phyloP scores from a whole-genome alignment of 345 rosid species.

The Dimocarpus longan region DNA sequence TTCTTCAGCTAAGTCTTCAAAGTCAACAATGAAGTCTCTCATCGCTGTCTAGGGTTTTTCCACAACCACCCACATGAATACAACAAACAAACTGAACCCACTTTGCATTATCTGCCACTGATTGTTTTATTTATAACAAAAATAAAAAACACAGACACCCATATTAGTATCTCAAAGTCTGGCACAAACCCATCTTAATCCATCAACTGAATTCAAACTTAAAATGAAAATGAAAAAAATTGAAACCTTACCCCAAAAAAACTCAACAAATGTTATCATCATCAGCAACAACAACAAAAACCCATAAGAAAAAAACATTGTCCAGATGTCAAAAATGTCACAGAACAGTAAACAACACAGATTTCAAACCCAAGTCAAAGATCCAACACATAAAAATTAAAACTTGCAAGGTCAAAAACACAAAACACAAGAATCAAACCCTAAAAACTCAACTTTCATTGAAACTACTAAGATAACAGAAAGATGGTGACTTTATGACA shows the following conservation, averaged over 20 bases:
- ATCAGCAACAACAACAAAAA: background rate
- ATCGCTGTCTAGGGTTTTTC: constrained; percentile 24
- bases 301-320: background rate
- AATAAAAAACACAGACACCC: background rate
- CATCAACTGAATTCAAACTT: background rate
- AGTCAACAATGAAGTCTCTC: constrained; percentile 39
- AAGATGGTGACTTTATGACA: background rate
- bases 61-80: constrained; percentile 8
- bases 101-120: background rate
- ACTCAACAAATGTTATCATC: background rate
- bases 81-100: background rate
- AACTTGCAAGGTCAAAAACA: background rate
- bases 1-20: constrained; percentile 35
- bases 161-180: background rate
- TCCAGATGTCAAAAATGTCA: background rate
- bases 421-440: constrained; percentile 5
- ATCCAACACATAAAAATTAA: constrained; percentile 2
- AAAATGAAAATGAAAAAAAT: background rate
- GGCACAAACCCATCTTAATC: constrained; percentile 19
- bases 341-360: background rate
- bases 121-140: background rate
- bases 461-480: background rate
- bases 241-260: no score
- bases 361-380: constrained; percentile 4
- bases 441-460: background rate